These are phyloP conservation scores for Curvularia spicifera DNA, from an alignment of 2,329 filamentous ascomycete genomes.

Conservation along the genomic window DNA sequence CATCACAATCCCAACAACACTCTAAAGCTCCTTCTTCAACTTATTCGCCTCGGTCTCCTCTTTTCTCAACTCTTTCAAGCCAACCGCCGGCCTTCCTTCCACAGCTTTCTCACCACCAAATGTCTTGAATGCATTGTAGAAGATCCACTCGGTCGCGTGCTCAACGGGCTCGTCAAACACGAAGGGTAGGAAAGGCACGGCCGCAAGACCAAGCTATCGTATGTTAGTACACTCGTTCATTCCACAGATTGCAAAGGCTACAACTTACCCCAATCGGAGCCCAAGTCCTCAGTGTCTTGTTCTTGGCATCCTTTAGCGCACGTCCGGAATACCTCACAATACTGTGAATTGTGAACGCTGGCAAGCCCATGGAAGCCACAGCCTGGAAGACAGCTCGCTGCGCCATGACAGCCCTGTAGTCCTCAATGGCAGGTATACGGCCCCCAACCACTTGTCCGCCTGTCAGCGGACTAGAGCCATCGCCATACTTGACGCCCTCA, in stretches of 20 bases:
- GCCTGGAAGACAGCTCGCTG: conserved; percentile 91
- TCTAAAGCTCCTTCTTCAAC: conserved; percentile 49
- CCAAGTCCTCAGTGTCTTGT: conserved; percentile 77
- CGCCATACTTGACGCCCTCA: conserved; percentile 31
- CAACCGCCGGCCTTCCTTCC: conserved; percentile 48
- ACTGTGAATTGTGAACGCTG: conserved; percentile 91
- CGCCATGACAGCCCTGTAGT: conserved; percentile 88
- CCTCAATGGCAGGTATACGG: conserved; percentile 75
- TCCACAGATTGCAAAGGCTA: background rate
- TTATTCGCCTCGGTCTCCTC: conserved; percentile 42
- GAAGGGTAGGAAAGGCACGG: conserved; percentile 80
- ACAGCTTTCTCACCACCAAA: conserved; percentile 71
- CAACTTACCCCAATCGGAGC: conserved; percentile 83
- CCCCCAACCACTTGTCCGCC: conserved; percentile 44
- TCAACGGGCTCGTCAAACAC: conserved; percentile 94
- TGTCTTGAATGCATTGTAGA: conserved; percentile 79
- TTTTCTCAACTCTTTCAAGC: conserved; percentile 47
- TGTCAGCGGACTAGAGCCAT: conserved; percentile 26
- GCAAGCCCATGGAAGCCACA: conserved; percentile 90
- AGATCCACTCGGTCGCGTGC: conserved; percentile 85
- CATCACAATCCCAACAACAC: background rate
- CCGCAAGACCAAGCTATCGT: conserved; percentile 63
- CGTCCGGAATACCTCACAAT: conserved; percentile 87
- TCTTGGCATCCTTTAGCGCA: conserved; percentile 85
- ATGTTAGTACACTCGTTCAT: conserved; percentile 7